These are phyloP conservation scores for Leishmania lainsoni DNA, from an alignment of 208 protist genomes.

Conservation along the genomic window DNA sequence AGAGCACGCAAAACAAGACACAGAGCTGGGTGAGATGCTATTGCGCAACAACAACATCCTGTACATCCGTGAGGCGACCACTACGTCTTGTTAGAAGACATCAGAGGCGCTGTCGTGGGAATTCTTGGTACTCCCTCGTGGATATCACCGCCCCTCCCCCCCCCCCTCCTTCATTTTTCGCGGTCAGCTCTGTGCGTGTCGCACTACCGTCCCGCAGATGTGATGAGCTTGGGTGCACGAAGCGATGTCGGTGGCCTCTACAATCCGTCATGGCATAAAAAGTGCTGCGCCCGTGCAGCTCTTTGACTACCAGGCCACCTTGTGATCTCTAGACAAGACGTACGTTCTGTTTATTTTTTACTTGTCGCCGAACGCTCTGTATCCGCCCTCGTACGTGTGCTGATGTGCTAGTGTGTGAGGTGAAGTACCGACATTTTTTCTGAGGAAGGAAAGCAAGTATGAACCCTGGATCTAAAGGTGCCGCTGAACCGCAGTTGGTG, in stretches of 20 bases:
- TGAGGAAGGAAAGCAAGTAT: background rate
- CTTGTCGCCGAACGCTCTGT: background rate
- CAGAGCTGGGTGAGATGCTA: conserved; percentile 84
- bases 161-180: background rate
- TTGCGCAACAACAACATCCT: conserved; percentile 91
- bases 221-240: background rate
- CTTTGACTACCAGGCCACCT: background rate
- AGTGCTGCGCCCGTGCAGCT: background rate
- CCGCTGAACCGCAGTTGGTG: background rate
- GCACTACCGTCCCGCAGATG: background rate
- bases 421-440: background rate
- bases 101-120: too few species aligned
- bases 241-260: background rate
- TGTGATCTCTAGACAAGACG: background rate
- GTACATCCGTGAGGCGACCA: conserved; percentile 77
- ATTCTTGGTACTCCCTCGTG: background rate
- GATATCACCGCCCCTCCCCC: background rate
- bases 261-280: background rate
- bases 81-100: conserved; percentile 22
- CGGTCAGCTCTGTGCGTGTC: background rate
- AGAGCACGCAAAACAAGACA: conserved; percentile 75
- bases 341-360: background rate
- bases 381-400: background rate
- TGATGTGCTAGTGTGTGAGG: background rate
- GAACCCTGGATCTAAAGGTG: background rate